Base-by-base conservation (phyloP, 768 basidiomycete genomes). In the Termitomyces sp. region DNA sequence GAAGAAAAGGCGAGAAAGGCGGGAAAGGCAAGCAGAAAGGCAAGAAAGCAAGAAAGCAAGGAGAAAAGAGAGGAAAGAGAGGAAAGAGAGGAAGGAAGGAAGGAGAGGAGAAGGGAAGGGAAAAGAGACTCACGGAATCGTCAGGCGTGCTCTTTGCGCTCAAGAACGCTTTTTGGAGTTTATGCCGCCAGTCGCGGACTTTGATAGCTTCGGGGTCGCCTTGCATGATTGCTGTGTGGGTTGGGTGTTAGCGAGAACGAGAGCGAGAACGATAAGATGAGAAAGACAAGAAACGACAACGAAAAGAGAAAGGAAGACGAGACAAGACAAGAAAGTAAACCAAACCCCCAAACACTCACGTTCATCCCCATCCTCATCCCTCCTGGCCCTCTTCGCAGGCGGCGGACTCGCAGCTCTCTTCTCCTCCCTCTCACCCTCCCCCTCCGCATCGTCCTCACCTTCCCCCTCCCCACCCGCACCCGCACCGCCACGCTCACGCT, bases 131-230 rank as follows among this genome's bases (percentile, higher is more conserved):
- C 57, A 70, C 69, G 6, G 61, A 58, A 4, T 65, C 63, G 33
- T 68, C 63, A 1, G 67, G 69, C 2, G 57, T 59, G 4, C 42
- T 51, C 50, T 68, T 70, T 13, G 38, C 44, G 55, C 69, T 65
- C 24, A 91, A 70, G 74, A 90, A 85, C 0, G 83, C 88, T 66
- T 90, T 86, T 73, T 93, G 91, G 13, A 92, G 80, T 71, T 82
- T 88, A 73, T 92, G 91, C 65, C 91, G 79, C 90, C 91, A 92
- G 60, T 88, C 87, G 69, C 87, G 86, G 70, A 92, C 89, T 69
- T 85, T 88, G 58, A 77, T 68, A 24, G 86, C 89, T 63, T 90
- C 88, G 1, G 81, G 81, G 71, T 90, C 87, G 53, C 72, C 76
- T 45, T 77, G 74, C 57, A 86, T 64, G 55, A 63, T 58, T 22